Base-by-base conservation (phyloP, 2,329 filamentous ascomycete species). In the Thelonectria olida region DNA sequence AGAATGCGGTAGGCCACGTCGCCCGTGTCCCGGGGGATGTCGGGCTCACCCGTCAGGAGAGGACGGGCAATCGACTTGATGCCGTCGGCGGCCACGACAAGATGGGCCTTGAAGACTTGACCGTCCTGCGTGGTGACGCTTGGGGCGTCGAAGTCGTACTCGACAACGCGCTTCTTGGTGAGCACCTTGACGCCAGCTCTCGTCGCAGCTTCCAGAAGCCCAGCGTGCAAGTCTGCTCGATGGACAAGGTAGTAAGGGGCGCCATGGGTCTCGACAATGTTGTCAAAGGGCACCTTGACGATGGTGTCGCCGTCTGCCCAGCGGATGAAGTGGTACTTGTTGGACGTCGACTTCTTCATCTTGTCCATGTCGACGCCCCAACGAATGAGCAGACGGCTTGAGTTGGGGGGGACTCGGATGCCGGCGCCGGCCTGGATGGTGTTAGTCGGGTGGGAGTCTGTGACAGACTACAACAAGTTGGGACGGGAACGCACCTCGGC, bases 1-100 rank as follows among this genome's bases (percentile, higher is more conserved):
- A 88, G 82, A 41, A 90, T 84, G 2, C 88, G 80, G 68, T 89
- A 91, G 2, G 88, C 88, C 15, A 90, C 73, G 70, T 90, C 88
- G 1, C 87, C 88, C 0, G 87, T 90, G 1, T 85, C 82, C n/a
- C n/a, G n/a, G n/a, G n/a, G n/a, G n/a, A n/a, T n/a, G n/a, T n/a
- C n/a, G n/a, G n/a, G n/a, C n/a, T n/a, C n/a, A n/a, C n/a, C n/a
- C n/a, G n/a, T n/a, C n/a, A n/a, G n/a, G n/a, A n/a, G n/a, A n/a
- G n/a, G n/a, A n/a, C n/a, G n/a, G n/a, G n/a, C n/a, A n/a, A n/a
- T n/a, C n/a, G n/a, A n/a, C n/a, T n/a, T n/a, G n/a, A n/a, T n/a
- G n/a, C n/a, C n/a, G 67, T 91, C 88, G 0, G 87, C 86, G 2
- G 81, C 88, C 1, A 90, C 78, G 10, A 91, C 12, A 13, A 61